phyloP scores from a whole-genome alignment of 2,329 filamentous ascomycete species.

The Arthrinium puccinioides region DNA sequence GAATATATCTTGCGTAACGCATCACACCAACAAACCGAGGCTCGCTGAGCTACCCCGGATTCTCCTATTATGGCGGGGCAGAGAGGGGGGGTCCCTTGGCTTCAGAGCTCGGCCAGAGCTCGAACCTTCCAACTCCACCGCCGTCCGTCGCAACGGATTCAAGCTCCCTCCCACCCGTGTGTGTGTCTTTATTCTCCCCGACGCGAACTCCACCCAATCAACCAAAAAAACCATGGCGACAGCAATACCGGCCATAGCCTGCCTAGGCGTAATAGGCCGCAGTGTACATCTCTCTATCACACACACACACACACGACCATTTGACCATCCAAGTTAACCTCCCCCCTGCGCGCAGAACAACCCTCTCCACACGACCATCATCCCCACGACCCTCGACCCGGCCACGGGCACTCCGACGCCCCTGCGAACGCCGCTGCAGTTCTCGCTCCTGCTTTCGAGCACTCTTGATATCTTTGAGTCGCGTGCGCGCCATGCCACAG shows the following conservation, averaged over 20 bases:
- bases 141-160: too few relatives aligned
- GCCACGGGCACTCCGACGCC: constrained; percentile 41
- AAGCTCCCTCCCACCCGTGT: too few relatives aligned
- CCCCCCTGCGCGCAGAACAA: constrained; percentile 63
- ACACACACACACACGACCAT: background rate
- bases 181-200: too few relatives aligned
- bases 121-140: too few relatives aligned
- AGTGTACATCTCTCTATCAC: constrained; percentile 51
- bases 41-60: too few relatives aligned
- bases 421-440: constrained; percentile 72
- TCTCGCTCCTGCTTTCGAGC: constrained; percentile 82
- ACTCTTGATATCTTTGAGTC: constrained; percentile 92
- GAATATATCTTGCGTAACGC: too few relatives aligned
- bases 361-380: constrained; percentile 86
- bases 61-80: too few relatives aligned
- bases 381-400: constrained; percentile 50
- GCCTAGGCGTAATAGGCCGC: constrained; percentile 88
- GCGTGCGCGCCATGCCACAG: constrained; percentile 63
- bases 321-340: background rate
- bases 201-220: too few relatives aligned
- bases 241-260: constrained; percentile 75
- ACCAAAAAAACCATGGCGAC: constrained; percentile 54
- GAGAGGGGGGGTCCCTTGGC: too few relatives aligned
- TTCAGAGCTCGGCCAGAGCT: too few relatives aligned
- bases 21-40: too few relatives aligned